Base-by-base conservation (phyloP, 768 basidiomycete species). In the Crassisporium funariophilum region DNA sequence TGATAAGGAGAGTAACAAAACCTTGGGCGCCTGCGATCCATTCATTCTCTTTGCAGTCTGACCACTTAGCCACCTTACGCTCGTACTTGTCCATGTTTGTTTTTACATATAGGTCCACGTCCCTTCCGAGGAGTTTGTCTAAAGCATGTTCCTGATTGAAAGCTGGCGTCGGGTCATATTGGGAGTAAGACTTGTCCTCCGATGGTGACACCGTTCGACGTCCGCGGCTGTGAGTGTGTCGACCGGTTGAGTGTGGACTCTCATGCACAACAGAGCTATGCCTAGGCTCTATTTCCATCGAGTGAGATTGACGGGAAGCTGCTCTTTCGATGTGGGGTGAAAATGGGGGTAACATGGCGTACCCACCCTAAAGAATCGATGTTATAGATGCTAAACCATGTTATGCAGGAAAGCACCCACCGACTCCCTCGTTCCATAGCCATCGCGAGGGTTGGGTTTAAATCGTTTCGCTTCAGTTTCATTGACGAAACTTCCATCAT, bases 1-100 rank as follows among this genome's bases (percentile, higher is more conserved):
- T 31, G 10, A 2, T 31, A n/a, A 41, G 33, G 15, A 13, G 24
- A 25, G n/a, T n/a, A n/a, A 15, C 41, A 58, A 38, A 27, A 81
- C 81, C 78, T 38, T 79, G 70, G 1, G 75, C 77, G 4, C 81
- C 83, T 19, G 74, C 67, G 4, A 67, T 57, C 83, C 83, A 83
- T 41, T 83, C 80, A 11, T 77, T 74, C 46, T 72, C 61, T 0
- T 71, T 68, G 46, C 78, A 79, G 5, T 72, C 67, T 11, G 68
- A 68, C 81, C 81, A 84, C 49, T 68, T 74, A 47, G 68, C 67
- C 21, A 67, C 59, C 20, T 70, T 57, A 9, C 63, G 63, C 27
- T 77, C 76, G 49, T 83, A 82, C 20, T 61, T 60, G 0, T 76
- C 73, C 23, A 67, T 55, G 47, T 75, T 62, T 8, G 66, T 61